Evolutionary conservation across 805 yeast genomes (phyloP).

Genomic region (Tetrapisispora namnaoensis): DNA sequence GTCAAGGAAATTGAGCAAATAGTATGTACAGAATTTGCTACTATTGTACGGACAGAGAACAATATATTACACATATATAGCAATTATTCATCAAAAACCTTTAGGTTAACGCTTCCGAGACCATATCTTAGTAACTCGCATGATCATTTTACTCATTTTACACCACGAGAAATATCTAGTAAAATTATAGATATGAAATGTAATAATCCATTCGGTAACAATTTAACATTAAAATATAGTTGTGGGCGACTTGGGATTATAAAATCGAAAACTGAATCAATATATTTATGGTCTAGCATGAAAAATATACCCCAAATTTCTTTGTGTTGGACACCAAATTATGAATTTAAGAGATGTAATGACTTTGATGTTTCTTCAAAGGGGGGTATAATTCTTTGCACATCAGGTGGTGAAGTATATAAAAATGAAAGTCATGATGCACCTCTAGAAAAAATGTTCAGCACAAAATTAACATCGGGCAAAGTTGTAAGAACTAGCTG

Average conservation of each 20-base stretch:
- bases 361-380: conserved; percentile 62
- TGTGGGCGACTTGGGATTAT: conserved; percentile 48
- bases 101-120: conserved; percentile 33
- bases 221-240: conserved; percentile 42
- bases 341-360: conserved; percentile 37
- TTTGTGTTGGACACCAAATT: conserved; percentile 49
- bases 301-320: conserved; percentile 37
- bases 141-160: conserved; percentile 31
- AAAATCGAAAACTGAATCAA: conserved; percentile 11
- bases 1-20: conserved; percentile 39
- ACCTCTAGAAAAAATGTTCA: conserved; percentile 16
- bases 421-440: conserved; percentile 12
- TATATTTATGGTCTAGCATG: conserved; percentile 28
- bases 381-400: conserved; percentile 61
- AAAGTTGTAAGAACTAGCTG: conserved; percentile 45
- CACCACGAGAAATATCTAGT: conserved; percentile 19
- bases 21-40: conserved; percentile 56
- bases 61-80: conserved; percentile 56
- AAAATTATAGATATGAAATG: conserved; percentile 27
- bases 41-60: conserved; percentile 48
- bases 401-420: conserved; percentile 61
- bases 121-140: conserved; percentile 17
- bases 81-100: conserved; percentile 47
- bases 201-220: conserved; percentile 30
- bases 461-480: conserved; percentile 30